Base-by-base conservation (phyloP, 805 yeast species). In the Wickerhamiella musiphila region DNA sequence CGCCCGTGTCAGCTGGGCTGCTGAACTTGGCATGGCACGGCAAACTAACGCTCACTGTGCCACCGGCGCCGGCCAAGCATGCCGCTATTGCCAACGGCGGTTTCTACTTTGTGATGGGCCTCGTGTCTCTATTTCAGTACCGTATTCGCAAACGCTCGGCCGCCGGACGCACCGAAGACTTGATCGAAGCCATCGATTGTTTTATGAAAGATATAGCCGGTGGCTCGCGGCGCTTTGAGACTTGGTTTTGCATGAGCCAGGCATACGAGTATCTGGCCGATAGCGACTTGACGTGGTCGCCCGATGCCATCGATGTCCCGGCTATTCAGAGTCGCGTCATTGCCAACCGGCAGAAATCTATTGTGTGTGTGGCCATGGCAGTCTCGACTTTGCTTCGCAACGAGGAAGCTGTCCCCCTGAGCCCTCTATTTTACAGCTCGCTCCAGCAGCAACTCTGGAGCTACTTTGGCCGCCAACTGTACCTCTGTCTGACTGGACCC, bases 211-310 rank as follows among this genome's bases (percentile, higher is more conserved):
- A 90, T 49, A 52, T 90, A 12, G 45, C 72, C 1, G 73, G 73
- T 43, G 71, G 77, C 4, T 64, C 77, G 2, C 56, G 65, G 24
- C 57, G 94, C 19, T 62, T 75, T 29, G 98, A 90, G 52, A 70
- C 79, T 6, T 90, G 99, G 99, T 58, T 71, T 25, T 61, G 81
- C 1, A 50, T 90, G 10, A 94, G 92, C 0, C 82, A 75, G 46
- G 73, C 86, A 0, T 83, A 66, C 43, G 73, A 83, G 0, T 72
- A 61, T 35, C 56, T 78, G 25, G 93, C 77, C 0, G 95, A 86
- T 41, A 94, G 83, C 50, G 94, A 81, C 40, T 54, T 90, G 1
- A 18, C 26, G 5, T 34, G 35, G 31, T 27, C 31, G 14, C 23
- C 31, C 2, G 23, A 26, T 9, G 23, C 29, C 2, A 32, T 30